phyloP scores from a whole-genome alignment of 23 red algal species.

The Cyanidium caldarium region DNA sequence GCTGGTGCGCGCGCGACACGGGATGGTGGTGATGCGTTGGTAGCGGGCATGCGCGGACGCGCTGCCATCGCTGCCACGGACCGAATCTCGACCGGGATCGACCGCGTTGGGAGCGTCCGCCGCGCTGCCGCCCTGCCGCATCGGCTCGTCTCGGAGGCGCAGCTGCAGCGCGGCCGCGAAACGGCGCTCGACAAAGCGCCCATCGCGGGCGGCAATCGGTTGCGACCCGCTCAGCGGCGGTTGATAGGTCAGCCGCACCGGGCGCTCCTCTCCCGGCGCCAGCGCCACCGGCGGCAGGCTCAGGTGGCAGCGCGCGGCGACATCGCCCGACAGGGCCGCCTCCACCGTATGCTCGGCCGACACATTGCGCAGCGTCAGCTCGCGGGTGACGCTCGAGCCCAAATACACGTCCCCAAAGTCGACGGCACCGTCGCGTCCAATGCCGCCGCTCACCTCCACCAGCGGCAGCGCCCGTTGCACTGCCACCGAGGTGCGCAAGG shows the following conservation, averaged over 20 bases:
- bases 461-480: neutral
- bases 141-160: neutral
- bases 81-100: neutral
- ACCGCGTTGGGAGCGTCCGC: neutral
- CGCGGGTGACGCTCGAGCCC: neutral
- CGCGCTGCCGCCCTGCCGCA: neutral
- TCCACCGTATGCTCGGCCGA: neutral
- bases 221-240: neutral
- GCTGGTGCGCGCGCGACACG: constrained; percentile 34
- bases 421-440: neutral
- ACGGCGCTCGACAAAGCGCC: constrained; percentile 2
- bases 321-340: neutral
- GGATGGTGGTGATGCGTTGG: neutral
- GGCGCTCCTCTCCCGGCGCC: neutral
- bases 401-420: neutral
- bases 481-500: neutral
- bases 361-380: neutral
- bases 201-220: neutral
- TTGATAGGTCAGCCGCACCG: neutral
- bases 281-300: neutral
- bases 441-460: neutral
- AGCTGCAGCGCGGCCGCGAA: neutral
- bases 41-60: neutral
- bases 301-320: neutral
- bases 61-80: neutral